Percentiles rank a stretch among this genome's conserved stretches.
Evolutionary conservation across 2,329 filamentous ascomycete species (phyloP).

Genomic region (Colletotrichum echinochloae): DNA sequence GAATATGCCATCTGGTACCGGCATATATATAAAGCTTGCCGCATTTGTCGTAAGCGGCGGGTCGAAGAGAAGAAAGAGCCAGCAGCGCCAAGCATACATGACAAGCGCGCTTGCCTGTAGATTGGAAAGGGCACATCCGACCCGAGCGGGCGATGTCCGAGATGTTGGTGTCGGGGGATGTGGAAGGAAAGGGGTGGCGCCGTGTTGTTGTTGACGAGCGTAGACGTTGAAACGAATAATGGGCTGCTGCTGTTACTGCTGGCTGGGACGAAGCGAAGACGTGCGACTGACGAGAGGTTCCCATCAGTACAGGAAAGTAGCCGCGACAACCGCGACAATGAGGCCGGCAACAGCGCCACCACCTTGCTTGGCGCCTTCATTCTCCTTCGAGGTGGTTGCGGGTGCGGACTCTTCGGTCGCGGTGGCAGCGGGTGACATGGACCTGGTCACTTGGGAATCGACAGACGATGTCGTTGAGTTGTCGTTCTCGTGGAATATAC

Average conservation of each 20-base stretch:
- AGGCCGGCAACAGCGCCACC: slow-evolving; percentile 65
- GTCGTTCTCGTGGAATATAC: slow-evolving; percentile 67
- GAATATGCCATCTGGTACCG: slow-evolving; percentile 28
- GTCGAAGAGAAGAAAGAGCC: slow-evolving; percentile 38
- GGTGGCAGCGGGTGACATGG: slow-evolving; percentile 46
- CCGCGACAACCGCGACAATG: slow-evolving; percentile 66
- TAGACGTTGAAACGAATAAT: slow-evolving; percentile 37
- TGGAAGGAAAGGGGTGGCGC: slow-evolving; percentile 23
- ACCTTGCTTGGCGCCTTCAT: slow-evolving; percentile 61
- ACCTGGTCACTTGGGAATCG: slow-evolving; percentile 42
- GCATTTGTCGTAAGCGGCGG: slow-evolving; percentile 34
- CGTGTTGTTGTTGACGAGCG: slow-evolving; percentile 35
- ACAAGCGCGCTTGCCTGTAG: slow-evolving; percentile 30
- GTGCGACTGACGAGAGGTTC: slow-evolving; percentile 24
- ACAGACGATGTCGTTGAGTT: slow-evolving; percentile 47
- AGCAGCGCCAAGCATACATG: slow-evolving; percentile 28
- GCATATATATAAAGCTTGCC: slow-evolving; percentile 35
- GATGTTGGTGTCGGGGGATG: slow-evolving; percentile 48
- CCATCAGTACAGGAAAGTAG: slow-evolving; percentile 59
- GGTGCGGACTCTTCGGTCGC: slow-evolving; percentile 46
- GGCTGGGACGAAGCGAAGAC: slow-evolving; percentile 39
- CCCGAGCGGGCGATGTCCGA: slow-evolving; percentile 43
- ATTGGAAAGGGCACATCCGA: slow-evolving; percentile 14
- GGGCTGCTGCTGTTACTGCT: slow-evolving; percentile 17
- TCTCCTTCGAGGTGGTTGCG: slow-evolving; percentile 53